These are phyloP conservation scores for Biscogniauxia marginata DNA, from an alignment of 2,329 filamentous ascomycete genomes.

Conservation along the genomic window DNA sequence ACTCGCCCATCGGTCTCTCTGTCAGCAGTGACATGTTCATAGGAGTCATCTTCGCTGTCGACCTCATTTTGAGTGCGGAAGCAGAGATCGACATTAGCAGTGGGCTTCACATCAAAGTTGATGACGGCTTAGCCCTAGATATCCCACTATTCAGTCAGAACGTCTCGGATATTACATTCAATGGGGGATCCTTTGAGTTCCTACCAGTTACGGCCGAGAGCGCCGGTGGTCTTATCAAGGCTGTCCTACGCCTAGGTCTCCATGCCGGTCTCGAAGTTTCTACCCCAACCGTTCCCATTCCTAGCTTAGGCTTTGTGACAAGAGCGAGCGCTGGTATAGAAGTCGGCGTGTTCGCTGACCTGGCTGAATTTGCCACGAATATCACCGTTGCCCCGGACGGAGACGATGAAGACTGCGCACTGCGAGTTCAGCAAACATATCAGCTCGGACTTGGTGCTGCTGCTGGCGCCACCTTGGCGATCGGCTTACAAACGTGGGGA, in stretches of 20 bases:
- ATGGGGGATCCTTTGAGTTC: slow-evolving; percentile 55
- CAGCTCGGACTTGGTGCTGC: slow-evolving; percentile 51
- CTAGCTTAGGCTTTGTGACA: slow-evolving; percentile 14
- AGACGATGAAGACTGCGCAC: slow-evolving; percentile 38
- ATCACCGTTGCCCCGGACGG: slow-evolving; percentile 39
- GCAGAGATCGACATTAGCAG: slow-evolving; percentile 48
- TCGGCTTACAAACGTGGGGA: slow-evolving; percentile 48
- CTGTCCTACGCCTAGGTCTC: slow-evolving; percentile 46
- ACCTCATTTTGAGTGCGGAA: slow-evolving; percentile 50
- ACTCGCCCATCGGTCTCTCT: slow-evolving; percentile 42
- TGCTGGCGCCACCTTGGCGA: slow-evolving; percentile 50
- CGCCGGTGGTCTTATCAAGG: slow-evolving; percentile 42
- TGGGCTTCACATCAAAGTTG: slow-evolving; percentile 55
- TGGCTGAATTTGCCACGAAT: slow-evolving; percentile 54
- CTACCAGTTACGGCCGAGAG: slow-evolving; percentile 51
- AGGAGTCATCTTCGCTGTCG: slow-evolving; percentile 48
- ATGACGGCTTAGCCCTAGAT: slow-evolving; percentile 48
- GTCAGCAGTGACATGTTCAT: slow-evolving; percentile 40
- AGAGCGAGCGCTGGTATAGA: slow-evolving; percentile 45
- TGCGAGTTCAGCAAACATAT: slow-evolving; percentile 50
- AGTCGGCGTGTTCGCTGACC: slow-evolving; percentile 47
- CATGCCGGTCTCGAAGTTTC: slow-evolving; percentile 42
- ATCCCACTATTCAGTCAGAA: slow-evolving; percentile 50
- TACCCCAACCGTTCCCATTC: slow-evolving; percentile 21
- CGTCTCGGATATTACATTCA: slow-evolving; percentile 46